phyloP scores from a whole-genome alignment of 768 basidiomycete species.

The Pleurotus tuoliensis region DNA sequence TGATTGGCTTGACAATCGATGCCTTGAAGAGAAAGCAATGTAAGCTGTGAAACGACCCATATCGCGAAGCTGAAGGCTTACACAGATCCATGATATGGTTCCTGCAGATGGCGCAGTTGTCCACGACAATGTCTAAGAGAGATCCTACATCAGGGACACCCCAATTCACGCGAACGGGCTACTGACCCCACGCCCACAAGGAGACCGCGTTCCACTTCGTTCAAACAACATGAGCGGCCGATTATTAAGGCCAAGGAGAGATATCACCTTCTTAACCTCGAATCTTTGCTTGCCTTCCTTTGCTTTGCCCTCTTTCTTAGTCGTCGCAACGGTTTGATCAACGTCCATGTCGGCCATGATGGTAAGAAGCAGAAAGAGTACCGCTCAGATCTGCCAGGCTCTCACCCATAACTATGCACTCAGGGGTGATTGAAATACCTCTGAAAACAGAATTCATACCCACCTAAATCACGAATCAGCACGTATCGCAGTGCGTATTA shows the following conservation, averaged over 20 bases:
- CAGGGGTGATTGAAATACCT: no score
- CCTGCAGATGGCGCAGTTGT: conserved; percentile 99
- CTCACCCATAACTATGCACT: no score
- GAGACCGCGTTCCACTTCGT: conserved; percentile 96
- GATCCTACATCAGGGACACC: conserved; percentile 5
- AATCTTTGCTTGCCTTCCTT: conserved; percentile 82
- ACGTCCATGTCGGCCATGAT: conserved; percentile 66
- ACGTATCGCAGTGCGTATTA: no score
- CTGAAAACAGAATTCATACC: no score
- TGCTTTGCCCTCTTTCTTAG: conserved; percentile 44
- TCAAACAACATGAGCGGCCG: conserved; percentile 2
- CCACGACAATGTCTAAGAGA: conserved; percentile 87
- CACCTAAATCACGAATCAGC: no score
- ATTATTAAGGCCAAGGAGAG: neutral
- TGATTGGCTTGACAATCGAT: conserved; percentile 99
- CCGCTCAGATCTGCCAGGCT: no score
- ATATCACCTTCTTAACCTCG: conserved; percentile 94
- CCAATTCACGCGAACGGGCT: neutral
- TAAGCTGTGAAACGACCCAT: neutral
- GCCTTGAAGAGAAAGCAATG: conserved; percentile 49
- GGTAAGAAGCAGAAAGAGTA: neutral
- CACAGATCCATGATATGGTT: conserved; percentile 99
- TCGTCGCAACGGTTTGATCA: conserved; percentile 35
- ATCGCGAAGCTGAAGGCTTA: conserved; percentile 35
- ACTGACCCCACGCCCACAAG: conserved; percentile 95